phyloP scores from a whole-genome alignment of 257 asterid genomes.

The Solanum chilense region DNA sequence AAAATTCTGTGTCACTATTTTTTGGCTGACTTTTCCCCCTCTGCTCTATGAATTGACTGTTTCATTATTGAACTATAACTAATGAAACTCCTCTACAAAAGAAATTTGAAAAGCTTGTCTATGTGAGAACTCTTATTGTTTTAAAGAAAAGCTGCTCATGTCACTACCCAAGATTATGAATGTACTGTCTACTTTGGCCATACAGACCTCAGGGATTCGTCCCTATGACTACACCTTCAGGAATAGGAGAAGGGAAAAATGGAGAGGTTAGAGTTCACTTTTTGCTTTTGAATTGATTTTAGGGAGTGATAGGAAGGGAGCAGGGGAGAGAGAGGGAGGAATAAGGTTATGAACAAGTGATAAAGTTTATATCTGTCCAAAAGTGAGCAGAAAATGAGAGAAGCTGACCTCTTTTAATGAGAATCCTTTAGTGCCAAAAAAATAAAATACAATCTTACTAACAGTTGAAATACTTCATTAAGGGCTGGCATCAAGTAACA shows the following conservation, averaged over 20 bases:
- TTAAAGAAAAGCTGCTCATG: neutral
- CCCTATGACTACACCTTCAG: neutral
- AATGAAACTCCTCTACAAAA: neutral
- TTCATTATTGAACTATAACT: neutral
- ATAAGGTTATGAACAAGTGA: neutral
- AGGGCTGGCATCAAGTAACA: neutral
- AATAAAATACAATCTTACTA: neutral
- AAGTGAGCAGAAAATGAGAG: neutral
- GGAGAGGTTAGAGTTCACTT: neutral
- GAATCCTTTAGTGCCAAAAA: neutral
- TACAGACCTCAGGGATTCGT: neutral
- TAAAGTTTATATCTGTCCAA: neutral
- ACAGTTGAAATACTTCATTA: neutral
- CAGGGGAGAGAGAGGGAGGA: neutral
- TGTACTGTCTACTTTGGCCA: neutral
- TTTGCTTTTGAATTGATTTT: neutral
- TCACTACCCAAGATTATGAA: neutral
- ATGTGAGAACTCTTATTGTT: neutral
- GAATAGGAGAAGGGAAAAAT: neutral
- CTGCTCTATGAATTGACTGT: neutral
- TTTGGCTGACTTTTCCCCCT: neutral
- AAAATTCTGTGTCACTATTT: neutral
- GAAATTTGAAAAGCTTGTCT: neutral
- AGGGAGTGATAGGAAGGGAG: neutral
- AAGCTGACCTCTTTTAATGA: neutral